Conservation (phyloP, 2,329 filamentous ascomycete genomes). For the Stachybotrys chartarum region DNA sequence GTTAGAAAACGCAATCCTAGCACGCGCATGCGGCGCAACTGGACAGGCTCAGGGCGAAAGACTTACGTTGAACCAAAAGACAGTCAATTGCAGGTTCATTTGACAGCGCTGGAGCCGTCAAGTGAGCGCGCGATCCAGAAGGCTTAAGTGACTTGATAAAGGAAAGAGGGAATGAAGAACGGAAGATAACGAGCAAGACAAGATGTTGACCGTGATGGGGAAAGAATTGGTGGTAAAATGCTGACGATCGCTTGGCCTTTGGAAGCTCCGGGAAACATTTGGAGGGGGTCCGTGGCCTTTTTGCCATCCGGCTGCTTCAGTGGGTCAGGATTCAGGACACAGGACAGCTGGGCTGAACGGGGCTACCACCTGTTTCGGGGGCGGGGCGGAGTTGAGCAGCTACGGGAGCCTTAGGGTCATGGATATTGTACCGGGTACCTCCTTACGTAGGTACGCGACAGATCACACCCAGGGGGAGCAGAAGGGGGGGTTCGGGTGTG, state of each 20-base stretch:
- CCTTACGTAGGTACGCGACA: too few relatives aligned
- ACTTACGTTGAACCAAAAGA: constrained; percentile 58
- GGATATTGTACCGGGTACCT: background rate
- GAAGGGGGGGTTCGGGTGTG: background rate
- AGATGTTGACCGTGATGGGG: background rate
- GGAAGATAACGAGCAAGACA: constrained; percentile 8
- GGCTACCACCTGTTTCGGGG: background rate
- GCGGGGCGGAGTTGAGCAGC: background rate
- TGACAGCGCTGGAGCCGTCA: constrained; percentile 81
- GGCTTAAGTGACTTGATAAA: constrained; percentile 9
- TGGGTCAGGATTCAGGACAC: background rate
- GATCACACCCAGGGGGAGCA: too few relatives aligned
- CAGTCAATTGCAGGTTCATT: constrained; percentile 90
- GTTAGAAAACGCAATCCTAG: constrained; percentile 14
- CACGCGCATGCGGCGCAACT: background rate
- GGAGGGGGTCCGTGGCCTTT: background rate
- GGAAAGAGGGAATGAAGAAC: constrained; percentile 6
- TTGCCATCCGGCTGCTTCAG: background rate
- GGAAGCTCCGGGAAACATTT: background rate
- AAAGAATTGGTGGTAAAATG: background rate
- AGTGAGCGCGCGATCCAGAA: constrained; percentile 71
- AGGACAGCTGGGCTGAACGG: background rate
- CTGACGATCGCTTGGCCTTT: background rate
- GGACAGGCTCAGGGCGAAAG: constrained; percentile 1
- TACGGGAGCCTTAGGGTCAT: background rate